These are phyloP conservation scores for Alternaria sp. DNA, from an alignment of 2,329 filamentous ascomycete genomes.

Conservation along the genomic window DNA sequence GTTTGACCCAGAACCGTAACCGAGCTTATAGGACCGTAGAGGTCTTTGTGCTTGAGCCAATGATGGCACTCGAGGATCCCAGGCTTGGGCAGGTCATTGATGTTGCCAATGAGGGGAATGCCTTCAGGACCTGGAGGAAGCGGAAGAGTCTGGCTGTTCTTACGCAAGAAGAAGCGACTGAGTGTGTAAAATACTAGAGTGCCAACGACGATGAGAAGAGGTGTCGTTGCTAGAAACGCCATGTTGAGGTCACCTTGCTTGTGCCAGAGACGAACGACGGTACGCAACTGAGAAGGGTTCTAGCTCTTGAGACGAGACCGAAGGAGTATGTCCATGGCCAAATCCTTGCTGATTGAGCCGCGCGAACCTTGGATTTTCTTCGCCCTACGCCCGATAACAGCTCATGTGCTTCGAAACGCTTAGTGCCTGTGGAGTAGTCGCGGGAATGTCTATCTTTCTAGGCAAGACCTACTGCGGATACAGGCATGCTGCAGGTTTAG, in stretches of 20 bases:
- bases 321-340: no score
- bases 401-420: not conserved
- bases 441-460: no score
- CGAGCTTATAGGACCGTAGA: conserved; percentile 41
- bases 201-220: not conserved
- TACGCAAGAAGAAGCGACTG: not conserved
- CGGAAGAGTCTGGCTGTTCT: conserved; percentile 4
- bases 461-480: no score
- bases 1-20: conserved; percentile 38
- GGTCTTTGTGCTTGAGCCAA: conserved; percentile 54
- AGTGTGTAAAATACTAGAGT: not conserved
- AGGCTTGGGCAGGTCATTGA: conserved; percentile 55
- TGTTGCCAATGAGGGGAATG: conserved; percentile 58
- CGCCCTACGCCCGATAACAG: not conserved
- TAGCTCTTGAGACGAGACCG: fast-evolving
- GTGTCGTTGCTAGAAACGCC: not conserved
- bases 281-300: no score
- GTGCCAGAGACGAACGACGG: not conserved
- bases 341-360: not conserved
- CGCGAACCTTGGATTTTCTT: not conserved
- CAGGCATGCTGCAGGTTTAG: not conserved
- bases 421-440: not conserved
- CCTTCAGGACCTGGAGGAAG: conserved; percentile 60
- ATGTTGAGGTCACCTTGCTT: not conserved
- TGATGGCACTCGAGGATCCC: conserved; percentile 50